A percentile compares a stretch with the other conserved stretches of the same genome.
Conservation (phyloP, 805 yeast genomes). For the Saturnispora bothae region DNA sequence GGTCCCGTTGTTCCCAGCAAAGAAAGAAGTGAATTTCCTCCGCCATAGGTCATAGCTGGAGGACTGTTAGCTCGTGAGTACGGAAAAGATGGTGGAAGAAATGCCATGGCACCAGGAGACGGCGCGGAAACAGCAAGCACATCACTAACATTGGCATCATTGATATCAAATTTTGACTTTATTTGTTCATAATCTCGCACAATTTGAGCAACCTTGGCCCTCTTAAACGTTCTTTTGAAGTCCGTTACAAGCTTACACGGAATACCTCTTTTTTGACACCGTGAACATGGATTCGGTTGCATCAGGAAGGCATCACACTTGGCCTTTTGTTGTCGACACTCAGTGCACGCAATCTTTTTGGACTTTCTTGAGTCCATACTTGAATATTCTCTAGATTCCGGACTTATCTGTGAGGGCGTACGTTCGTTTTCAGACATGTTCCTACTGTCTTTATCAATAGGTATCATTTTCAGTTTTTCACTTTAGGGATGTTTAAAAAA, state of each 20-base stretch:
- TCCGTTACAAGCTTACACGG: conserved; percentile 67
- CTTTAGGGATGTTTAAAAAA: no score
- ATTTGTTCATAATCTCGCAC: conserved; percentile 71
- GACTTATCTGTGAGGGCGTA: no score
- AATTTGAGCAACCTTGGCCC: conserved; percentile 73
- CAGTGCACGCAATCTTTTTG: conserved; percentile 84
- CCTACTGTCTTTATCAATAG: no score
- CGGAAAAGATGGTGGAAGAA: background rate
- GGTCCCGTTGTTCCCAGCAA: background rate
- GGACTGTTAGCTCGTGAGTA: background rate
- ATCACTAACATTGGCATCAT: background rate
- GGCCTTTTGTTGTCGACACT: conserved; percentile 92
- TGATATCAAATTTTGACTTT: conserved; percentile 24
- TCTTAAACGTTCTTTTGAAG: conserved; percentile 80
- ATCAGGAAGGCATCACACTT: conserved; percentile 76
- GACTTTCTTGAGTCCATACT: conserved; percentile 4
- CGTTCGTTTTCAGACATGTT: no score
- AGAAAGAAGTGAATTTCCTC: background rate
- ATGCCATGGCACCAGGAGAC: background rate
- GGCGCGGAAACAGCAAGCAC: background rate
- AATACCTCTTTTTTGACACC: conserved; percentile 64
- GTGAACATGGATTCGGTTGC: conserved; percentile 70
- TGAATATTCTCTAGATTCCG: background rate
- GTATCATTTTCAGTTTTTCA: no score
- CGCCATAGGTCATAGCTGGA: background rate